A percentile compares a stretch with the other conserved stretches of the same genome.
phyloP scores from a whole-genome alignment of 2,329 filamentous ascomycete species.

The Aspergillus vadensis region DNA sequence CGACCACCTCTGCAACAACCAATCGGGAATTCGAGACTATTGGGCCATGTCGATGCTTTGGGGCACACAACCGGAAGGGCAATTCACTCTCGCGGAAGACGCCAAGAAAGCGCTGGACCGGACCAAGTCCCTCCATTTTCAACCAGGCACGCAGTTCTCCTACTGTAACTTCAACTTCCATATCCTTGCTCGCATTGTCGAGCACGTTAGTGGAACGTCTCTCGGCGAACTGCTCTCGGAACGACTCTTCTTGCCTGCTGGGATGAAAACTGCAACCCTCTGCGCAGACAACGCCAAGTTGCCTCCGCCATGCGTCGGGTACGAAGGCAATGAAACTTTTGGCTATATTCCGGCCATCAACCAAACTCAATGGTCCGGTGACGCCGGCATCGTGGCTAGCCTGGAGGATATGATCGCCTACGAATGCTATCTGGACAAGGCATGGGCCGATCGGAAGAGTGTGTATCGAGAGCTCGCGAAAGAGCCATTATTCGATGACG shows the following conservation, averaged over 20 bases:
- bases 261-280: slow-evolving; percentile 46
- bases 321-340: slow-evolving; percentile 44
- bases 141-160: slow-evolving; percentile 46
- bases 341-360: slow-evolving; percentile 44
- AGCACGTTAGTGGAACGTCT: slow-evolving; percentile 39
- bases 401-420: slow-evolving; percentile 52
- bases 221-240: slow-evolving; percentile 41
- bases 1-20: slow-evolving; percentile 44
- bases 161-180: slow-evolving; percentile 52
- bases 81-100: slow-evolving; percentile 41
- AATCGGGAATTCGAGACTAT: slow-evolving; percentile 50
- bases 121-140: slow-evolving; percentile 45
- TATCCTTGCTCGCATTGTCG: slow-evolving; percentile 41
- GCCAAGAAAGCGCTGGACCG: slow-evolving; percentile 33
- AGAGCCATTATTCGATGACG: slow-evolving; percentile 37
- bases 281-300: slow-evolving; percentile 41
- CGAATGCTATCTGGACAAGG: slow-evolving; percentile 44
- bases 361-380: slow-evolving; percentile 50
- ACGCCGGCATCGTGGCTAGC: slow-evolving; percentile 49
- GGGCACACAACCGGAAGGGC: slow-evolving; percentile 45
- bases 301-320: slow-evolving; percentile 46
- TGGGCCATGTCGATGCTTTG: slow-evolving; percentile 49
- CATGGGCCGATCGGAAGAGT: slow-evolving; percentile 33
- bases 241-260: slow-evolving; percentile 44
- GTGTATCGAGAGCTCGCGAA: slow-evolving; percentile 37